These are phyloP conservation scores for Gnaphalium uliginosum DNA, from an alignment of 129 eudicot species.

Conservation along the genomic window DNA sequence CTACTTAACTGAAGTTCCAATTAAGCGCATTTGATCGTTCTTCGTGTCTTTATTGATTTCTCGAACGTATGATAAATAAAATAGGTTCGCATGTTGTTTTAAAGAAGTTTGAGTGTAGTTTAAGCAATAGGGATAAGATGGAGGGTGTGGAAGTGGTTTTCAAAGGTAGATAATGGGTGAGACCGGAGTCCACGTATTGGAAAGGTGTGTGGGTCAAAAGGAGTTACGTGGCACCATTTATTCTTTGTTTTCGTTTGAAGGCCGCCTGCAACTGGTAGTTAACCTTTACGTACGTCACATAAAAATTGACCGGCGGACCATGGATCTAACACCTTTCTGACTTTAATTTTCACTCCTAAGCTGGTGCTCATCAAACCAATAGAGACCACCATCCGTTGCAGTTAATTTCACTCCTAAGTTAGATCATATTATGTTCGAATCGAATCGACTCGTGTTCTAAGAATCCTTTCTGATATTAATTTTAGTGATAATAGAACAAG, in stretches of 20 bases:
- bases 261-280: neutral
- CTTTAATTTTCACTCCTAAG: too few species aligned
- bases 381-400: too few species aligned
- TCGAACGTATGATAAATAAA: too few species aligned
- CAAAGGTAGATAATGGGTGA: constrained; percentile 17
- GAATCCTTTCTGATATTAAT: too few species aligned
- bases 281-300: neutral
- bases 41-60: too few species aligned
- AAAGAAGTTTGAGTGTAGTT: neutral
- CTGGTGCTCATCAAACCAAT: too few species aligned
- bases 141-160: constrained; percentile 4
- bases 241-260: constrained; percentile 42
- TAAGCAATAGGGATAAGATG: constrained; percentile 9
- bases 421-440: neutral
- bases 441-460: neutral
- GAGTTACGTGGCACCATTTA: constrained; percentile 45
- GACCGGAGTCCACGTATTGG: constrained; percentile 45
- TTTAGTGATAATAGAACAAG: too few species aligned
- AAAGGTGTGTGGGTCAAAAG: constrained; percentile 33
- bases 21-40: too few species aligned
- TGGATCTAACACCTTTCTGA: neutral
- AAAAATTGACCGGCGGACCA: neutral
- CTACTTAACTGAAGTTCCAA: too few species aligned
- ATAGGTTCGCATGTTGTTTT: neutral
- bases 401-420: too few species aligned